Evolutionary conservation across 1,284 basidiomycete species (phyloP), one percentile per base, ranked within the genome.

Genomic region (Bondarzewia mesenterica): DNA sequence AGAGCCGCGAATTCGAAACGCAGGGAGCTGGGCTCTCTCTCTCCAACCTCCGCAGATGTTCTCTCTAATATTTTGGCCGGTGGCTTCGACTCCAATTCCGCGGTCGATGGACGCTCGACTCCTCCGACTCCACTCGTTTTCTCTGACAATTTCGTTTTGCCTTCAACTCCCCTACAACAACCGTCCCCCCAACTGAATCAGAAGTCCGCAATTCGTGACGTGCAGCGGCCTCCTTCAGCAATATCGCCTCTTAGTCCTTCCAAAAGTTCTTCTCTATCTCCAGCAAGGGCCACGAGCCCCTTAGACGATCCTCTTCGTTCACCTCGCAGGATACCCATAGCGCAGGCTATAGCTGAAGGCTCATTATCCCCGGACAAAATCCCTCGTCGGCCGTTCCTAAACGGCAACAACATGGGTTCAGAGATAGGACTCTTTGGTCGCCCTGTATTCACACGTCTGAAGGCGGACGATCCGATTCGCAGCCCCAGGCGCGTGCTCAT

Each of bases 311-410:
- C 53, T 52, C 62, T 56, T 57, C 68, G 76, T 29, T 79, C 72
- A 48, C 84, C 82, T 27, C 74, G 75, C 52, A 74, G 82, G 38
- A 65, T 83, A 16, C 67, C 70, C 2, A 54, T 74, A 41, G 48
- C 58, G 7, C 67, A 70, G 26, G 58, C 56, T 14, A 38, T 55
- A 42, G 27, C 49, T 40, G 12, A 46, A 48, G 35, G 51, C 49
- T 32, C 56, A 49, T 29, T 27, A 26, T 53, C 60, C n/a, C 61
- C 65, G 15, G 54, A 57, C 26, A 55, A 59, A 29, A 50, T 18
- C 5, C 18, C n/a, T n/a, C 41, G 27, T 21, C 22, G 41, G 10
- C 25, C 43, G 15, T 35, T 26, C 35, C 41, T 35, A 27, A 43
- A 18, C 18, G 25, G 22, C 15, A 20, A 27, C 21, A 48, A 23